phyloP scores from a whole-genome alignment of 2,329 filamentous ascomycete genomes.

The Penicillium brevicompactum region DNA sequence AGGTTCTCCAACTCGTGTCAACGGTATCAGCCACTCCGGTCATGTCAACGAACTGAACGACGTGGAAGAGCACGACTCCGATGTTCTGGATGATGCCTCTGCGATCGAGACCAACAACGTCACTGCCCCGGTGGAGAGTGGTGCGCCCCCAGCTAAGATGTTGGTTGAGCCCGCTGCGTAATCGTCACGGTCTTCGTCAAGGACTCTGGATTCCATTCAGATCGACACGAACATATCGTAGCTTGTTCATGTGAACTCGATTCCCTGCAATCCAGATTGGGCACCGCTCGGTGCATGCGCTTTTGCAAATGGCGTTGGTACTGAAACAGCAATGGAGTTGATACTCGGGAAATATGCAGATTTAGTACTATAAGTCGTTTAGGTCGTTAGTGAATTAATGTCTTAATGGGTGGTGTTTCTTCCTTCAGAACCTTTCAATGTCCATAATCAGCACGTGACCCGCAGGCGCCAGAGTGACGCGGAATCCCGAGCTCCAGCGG shows the following conservation, averaged over 20 bases:
- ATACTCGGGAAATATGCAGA: constrained; percentile 15
- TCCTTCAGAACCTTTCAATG: not conserved
- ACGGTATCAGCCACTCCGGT: not conserved
- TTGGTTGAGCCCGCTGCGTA: constrained; percentile 13
- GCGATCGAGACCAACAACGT: constrained; percentile 4
- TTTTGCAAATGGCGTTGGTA: constrained; percentile 8
- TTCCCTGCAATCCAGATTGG: constrained; percentile 3
- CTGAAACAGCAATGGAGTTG: constrained; percentile 1
- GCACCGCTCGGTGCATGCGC: constrained; percentile 3
- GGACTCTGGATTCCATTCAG: not conserved
- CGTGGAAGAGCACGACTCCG: constrained; percentile 8
- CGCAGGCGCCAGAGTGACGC: constrained; percentile 40
- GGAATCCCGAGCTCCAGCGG: constrained; percentile 33
- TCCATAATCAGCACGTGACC: constrained; percentile 27
- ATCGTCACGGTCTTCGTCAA: not conserved
- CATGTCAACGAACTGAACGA: not conserved
- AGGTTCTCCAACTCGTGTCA: not conserved
- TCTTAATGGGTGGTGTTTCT: not conserved
- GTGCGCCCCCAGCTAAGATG: constrained; percentile 17
- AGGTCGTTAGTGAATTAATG: constrained; percentile 1
- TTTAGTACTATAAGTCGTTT: constrained; percentile 12
- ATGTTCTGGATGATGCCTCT: constrained; percentile 4
- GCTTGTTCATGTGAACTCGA: constrained; percentile 13
- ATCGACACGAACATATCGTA: constrained; percentile 12
- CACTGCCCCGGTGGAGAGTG: constrained; percentile 13